A percentile compares a stretch with the other conserved stretches of the same genome.
These are phyloP conservation scores for Metschnikowia baotianmanensis DNA, from an alignment of 805 yeast species.

Conservation along the genomic window DNA sequence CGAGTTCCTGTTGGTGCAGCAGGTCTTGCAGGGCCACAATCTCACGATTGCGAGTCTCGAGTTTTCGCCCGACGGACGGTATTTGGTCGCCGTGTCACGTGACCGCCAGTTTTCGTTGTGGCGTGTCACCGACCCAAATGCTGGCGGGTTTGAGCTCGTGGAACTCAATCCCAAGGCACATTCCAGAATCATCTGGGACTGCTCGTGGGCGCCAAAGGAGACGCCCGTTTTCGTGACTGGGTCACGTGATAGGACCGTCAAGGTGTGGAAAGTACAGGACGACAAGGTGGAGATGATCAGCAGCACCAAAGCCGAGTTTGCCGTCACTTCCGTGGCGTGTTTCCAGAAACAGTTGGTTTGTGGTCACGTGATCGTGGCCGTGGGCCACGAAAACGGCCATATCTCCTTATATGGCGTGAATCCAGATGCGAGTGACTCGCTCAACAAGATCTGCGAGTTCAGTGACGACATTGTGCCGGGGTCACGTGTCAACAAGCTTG, in stretches of 20 bases:
- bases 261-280: constrained; percentile 59
- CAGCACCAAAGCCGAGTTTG: constrained; percentile 45
- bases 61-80: constrained; percentile 67
- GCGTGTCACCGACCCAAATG: constrained; percentile 35
- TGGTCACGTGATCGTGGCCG: constrained; percentile 42
- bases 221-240: constrained; percentile 65
- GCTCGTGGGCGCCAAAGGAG: constrained; percentile 71
- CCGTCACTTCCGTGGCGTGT: constrained; percentile 70
- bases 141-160: constrained; percentile 35
- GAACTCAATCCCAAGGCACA: constrained; percentile 72
- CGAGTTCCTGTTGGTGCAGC: constrained; percentile 49
- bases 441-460: constrained; percentile 28
- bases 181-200: constrained; percentile 91
- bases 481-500: constrained; percentile 57
- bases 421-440: constrained; percentile 20
- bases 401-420: constrained; percentile 41
- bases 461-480: constrained; percentile 51
- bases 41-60: constrained; percentile 81
- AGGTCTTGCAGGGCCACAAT: constrained; percentile 62
- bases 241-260: constrained; percentile 79
- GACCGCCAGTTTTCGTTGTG: constrained; percentile 85
- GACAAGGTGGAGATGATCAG: constrained; percentile 34
- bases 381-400: constrained; percentile 71
- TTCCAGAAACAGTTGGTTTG: constrained; percentile 28
- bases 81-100: constrained; percentile 76